phyloP scores from a whole-genome alignment of 345 rosid species.

The Ceriops tagal region DNA sequence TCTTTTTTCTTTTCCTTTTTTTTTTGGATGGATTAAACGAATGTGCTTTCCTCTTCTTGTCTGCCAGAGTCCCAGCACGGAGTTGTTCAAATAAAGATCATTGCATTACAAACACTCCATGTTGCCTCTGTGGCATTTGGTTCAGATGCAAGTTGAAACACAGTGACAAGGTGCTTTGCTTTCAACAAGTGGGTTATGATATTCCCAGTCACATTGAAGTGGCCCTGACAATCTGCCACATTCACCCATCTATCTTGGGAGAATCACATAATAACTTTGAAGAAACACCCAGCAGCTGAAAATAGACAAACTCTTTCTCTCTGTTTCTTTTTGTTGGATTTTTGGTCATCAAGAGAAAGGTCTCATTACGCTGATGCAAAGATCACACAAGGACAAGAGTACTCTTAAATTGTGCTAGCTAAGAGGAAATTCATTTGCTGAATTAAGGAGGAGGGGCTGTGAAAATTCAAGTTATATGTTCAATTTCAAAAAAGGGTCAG shows the following conservation, averaged over 20 bases:
- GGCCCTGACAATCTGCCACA: conserved; percentile 7
- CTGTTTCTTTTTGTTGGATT: too few species aligned
- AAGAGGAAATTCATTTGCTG: background rate
- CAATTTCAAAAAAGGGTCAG: conserved; percentile 9
- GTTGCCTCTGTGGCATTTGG: background rate
- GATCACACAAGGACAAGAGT: too few species aligned
- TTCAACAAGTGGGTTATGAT: background rate
- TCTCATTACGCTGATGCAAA: too few species aligned
- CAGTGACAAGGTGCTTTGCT: background rate
- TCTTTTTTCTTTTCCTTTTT: too few species aligned
- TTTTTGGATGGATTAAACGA: background rate
- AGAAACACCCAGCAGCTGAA: too few species aligned
- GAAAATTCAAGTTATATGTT: background rate
- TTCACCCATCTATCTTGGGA: background rate
- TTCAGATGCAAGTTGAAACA: background rate
- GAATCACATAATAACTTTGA: too few species aligned
- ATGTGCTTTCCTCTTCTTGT: background rate
- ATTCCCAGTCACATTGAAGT: background rate
- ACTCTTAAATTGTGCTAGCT: too few species aligned
- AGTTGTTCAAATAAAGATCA: background rate
- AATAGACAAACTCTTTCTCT: too few species aligned
- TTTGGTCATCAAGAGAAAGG: too few species aligned
- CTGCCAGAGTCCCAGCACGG: background rate
- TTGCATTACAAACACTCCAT: background rate
- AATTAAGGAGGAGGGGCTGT: background rate